Evolutionary conservation across 2,329 filamentous ascomycete genomes (phyloP).

Genomic region (Fusarium paranaense): DNA sequence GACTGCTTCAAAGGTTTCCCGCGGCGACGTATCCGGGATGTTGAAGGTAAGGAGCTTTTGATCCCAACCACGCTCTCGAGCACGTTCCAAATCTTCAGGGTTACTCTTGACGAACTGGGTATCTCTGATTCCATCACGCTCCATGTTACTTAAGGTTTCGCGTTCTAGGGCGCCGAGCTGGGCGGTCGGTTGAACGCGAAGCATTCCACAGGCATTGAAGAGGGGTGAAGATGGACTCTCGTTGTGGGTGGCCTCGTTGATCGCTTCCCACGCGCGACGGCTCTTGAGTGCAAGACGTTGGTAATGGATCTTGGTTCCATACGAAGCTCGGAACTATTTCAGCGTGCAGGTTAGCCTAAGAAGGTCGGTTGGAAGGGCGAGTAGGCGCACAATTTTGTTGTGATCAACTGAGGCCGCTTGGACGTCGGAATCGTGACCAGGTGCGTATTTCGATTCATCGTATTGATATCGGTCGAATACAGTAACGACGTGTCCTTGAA

Average conservation of each 20-base stretch:
- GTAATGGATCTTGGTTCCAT: background rate
- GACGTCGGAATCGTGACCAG: background rate
- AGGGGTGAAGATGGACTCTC: background rate
- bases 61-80: background rate
- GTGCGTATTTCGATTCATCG: background rate
- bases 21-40: background rate
- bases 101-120: background rate
- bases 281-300: background rate
- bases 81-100: background rate
- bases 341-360: background rate
- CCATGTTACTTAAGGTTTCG: background rate
- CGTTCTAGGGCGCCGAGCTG: background rate
- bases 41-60: background rate
- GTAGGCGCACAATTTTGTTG: background rate
- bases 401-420: background rate
- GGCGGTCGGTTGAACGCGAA: background rate
- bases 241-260: background rate
- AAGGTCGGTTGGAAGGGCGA: background rate
- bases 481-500: background rate
- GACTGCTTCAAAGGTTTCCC: background rate
- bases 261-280: background rate
- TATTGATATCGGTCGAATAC: background rate
- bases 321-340: background rate
- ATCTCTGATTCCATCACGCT: background rate
- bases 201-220: background rate